Evolutionary conservation across 2,329 filamentous ascomycete species (phyloP).

Genomic region (Colletotrichum aenigma): DNA sequence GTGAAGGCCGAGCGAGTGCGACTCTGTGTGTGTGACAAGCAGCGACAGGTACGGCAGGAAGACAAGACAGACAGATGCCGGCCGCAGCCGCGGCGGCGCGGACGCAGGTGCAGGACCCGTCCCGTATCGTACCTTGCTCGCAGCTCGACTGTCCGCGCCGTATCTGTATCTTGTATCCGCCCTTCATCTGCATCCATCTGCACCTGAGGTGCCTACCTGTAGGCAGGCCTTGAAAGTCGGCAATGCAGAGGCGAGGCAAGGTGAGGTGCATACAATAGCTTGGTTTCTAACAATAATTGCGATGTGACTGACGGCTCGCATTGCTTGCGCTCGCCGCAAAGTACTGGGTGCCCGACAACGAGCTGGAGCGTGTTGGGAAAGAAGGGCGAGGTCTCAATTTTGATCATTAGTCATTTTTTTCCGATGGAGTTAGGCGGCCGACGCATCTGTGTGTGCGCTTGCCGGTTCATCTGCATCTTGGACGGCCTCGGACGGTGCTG

Average conservation of each 20-base stretch:
- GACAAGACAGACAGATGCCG: constrained; percentile 4
- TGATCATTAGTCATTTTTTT: not conserved
- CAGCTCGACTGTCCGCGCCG: not conserved
- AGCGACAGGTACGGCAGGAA: not conserved
- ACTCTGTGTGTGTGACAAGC: not conserved
- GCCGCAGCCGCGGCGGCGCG: constrained; percentile 1
- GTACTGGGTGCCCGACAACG: not conserved
- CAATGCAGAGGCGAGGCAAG: not conserved
- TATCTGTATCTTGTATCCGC: not conserved
- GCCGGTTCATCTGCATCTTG: not conserved
- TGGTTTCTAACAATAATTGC: not conserved
- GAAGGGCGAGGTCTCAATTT: not conserved
- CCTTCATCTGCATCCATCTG: not conserved
- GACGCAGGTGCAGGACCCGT: constrained; percentile 4
- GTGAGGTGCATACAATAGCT: not conserved
- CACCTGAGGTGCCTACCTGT: not conserved
- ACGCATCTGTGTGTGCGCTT: not conserved
- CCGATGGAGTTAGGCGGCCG: not conserved
- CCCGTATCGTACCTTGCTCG: not conserved
- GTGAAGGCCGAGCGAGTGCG: constrained; percentile 2
- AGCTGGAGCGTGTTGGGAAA: not conserved
- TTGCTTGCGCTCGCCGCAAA: not conserved
- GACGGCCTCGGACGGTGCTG: constrained; percentile 20
- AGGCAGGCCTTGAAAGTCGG: not conserved
- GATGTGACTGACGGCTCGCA: not conserved